Conservation (phyloP, 2,329 filamentous ascomycete species). For the Colletotrichum lini region DNA sequence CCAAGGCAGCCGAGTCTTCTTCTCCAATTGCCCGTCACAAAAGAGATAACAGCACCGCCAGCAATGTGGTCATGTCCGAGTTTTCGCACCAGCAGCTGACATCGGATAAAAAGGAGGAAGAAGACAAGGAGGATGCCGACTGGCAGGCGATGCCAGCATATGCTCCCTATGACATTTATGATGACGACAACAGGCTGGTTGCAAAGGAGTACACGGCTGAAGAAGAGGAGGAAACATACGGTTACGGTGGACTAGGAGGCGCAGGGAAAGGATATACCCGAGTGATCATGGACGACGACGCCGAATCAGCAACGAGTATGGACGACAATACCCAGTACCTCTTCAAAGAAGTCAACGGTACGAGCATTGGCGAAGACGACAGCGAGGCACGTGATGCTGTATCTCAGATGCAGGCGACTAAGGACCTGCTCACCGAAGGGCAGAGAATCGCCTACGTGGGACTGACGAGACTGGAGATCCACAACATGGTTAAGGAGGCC, state of each 20-base stretch:
- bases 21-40: constrained; percentile 14
- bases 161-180: constrained; percentile 94
- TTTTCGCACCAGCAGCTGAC: constrained; percentile 91
- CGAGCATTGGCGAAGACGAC: constrained; percentile 75
- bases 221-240: constrained; percentile 77
- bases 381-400: constrained; percentile 89
- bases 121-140: constrained; percentile 73
- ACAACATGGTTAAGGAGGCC: constrained; percentile 79
- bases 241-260: constrained; percentile 84
- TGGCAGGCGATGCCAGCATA: constrained; percentile 98
- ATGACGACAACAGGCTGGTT: constrained; percentile 90
- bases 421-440: constrained; percentile 93
- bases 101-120: constrained; percentile 66
- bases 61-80: constrained; percentile 72
- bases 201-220: constrained; percentile 83
- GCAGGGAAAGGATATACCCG: constrained; percentile 96
- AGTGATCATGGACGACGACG: constrained; percentile 96
- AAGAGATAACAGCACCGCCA: constrained; percentile 57
- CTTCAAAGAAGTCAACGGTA: constrained; percentile 81
- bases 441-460: constrained; percentile 98
- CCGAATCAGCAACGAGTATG: constrained; percentile 92
- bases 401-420: constrained; percentile 94
- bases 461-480: constrained; percentile 85
- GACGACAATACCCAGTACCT: constrained; percentile 98
- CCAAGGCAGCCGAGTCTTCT: constrained; percentile 14